phyloP scores from a whole-genome alignment of 1,284 basidiomycete species.

The Ustilago loliicola region DNA sequence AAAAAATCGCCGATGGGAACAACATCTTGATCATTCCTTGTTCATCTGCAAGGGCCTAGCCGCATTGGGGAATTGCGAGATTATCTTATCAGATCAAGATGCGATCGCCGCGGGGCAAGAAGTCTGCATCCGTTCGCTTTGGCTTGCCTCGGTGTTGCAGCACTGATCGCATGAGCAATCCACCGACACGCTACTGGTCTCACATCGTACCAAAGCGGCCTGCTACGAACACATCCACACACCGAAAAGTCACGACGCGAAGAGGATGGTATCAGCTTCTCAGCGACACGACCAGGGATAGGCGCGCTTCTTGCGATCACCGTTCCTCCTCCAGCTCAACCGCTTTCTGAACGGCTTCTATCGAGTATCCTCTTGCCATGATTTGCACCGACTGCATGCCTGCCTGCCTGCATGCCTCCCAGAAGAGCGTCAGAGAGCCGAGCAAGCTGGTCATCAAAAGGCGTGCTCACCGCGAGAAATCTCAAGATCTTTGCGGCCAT shows the following conservation, averaged over 20 bases:
- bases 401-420: too few relatives aligned
- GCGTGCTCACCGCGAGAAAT: neutral
- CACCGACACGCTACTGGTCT: neutral
- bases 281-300: neutral
- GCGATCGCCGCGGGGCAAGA: neutral
- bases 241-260: neutral
- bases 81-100: constrained; percentile 31
- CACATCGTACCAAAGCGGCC: neutral
- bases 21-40: neutral
- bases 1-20: constrained; percentile 13
- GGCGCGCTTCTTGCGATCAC: neutral
- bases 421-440: neutral
- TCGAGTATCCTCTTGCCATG: neutral
- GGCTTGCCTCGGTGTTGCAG: neutral
- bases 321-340: too few relatives aligned
- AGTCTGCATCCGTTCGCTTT: neutral
- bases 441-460: neutral
- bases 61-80: neutral
- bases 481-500: neutral
- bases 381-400: neutral
- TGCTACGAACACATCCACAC: neutral
- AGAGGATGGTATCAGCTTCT: neutral
- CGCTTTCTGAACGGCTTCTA: too few relatives aligned
- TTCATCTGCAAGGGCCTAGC: constrained; percentile 1
- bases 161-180: too few relatives aligned